These are phyloP conservation scores for Mortierella sp. DNA, from an alignment of 371 early-diverging fungal genomes.

Conservation along the genomic window DNA sequence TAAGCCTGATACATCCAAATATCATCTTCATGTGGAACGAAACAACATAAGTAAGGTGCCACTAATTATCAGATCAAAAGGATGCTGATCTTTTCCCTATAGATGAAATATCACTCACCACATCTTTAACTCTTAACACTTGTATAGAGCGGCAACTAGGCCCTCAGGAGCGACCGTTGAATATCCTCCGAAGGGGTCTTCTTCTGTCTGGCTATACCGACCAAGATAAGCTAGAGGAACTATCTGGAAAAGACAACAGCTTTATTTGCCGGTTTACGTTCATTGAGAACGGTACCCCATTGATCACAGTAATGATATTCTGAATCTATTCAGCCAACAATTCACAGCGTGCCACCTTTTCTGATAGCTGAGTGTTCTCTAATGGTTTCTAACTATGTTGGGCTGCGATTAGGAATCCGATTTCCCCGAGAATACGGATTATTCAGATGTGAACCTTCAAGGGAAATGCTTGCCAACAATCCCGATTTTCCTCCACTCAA, in stretches of 20 bases:
- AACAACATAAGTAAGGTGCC: slow-evolving; percentile 63
- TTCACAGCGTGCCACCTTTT: background rate
- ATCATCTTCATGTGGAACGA: slow-evolving; percentile 72
- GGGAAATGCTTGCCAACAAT: slow-evolving; percentile 74
- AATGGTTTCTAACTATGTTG: slow-evolving; percentile 45
- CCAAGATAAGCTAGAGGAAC: slow-evolving; percentile 79
- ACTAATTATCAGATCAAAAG: background rate
- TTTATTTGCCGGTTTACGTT: slow-evolving; percentile 84
- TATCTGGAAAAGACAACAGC: slow-evolving; percentile 88
- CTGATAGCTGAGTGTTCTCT: slow-evolving; percentile 4
- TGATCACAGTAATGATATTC: slow-evolving; percentile 40
- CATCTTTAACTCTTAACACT: background rate
- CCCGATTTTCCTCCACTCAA: slow-evolving; percentile 76
- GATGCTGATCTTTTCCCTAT: background rate
- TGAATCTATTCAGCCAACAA: background rate
- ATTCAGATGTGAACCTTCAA: slow-evolving; percentile 68
- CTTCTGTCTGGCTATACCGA: slow-evolving; percentile 84
- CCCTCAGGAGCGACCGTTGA: slow-evolving; percentile 75
- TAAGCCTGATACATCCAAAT: slow-evolving; percentile 76
- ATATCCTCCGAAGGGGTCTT: slow-evolving; percentile 73
- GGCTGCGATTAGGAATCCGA: slow-evolving; percentile 47
- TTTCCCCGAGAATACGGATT: slow-evolving; percentile 29
- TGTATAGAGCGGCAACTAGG: slow-evolving; percentile 61
- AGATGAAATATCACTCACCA: background rate
- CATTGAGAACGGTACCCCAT: slow-evolving; percentile 68